These are phyloP conservation scores for Penicillium soppii DNA, from an alignment of 495 filamentous ascomycete species.

Conservation along the genomic window DNA sequence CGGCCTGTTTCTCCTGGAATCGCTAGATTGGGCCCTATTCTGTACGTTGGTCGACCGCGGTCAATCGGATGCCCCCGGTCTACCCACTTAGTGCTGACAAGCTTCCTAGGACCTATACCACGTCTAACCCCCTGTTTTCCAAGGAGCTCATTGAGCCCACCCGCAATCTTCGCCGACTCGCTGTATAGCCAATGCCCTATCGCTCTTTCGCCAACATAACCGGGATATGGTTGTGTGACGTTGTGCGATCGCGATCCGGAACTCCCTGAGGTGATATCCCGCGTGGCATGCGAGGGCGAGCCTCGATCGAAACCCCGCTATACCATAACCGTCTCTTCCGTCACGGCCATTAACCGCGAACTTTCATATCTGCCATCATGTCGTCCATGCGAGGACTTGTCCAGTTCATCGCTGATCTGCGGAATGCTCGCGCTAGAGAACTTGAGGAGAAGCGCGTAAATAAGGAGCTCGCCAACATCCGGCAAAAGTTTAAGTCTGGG, in stretches of 20 bases:
- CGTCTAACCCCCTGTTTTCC: slow-evolving; percentile 23
- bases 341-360: background rate
- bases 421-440: slow-evolving; percentile 92
- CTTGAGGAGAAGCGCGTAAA: slow-evolving; percentile 99
- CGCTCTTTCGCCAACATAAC: slow-evolving; percentile 6
- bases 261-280: slow-evolving; percentile 25
- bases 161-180: slow-evolving; percentile 2
- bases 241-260: slow-evolving; percentile 19
- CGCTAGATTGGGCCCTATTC: background rate
- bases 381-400: slow-evolving; percentile 87
- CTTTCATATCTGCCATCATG: slow-evolving; percentile 25
- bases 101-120: slow-evolving; percentile 7
- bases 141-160: slow-evolving; percentile 4
- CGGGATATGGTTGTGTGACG: slow-evolving; percentile 39
- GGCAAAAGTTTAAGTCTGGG: slow-evolving; percentile 74
- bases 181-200: slow-evolving; percentile 24
- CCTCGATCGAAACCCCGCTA: slow-evolving; percentile 16
- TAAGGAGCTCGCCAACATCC: slow-evolving; percentile 98
- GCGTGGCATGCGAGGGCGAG: slow-evolving; percentile 28
- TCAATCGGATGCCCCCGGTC: background rate
- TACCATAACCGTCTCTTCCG: background rate
- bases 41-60: background rate
- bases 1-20: background rate
- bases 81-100: slow-evolving; percentile 10
- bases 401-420: slow-evolving; percentile 96